A percentile compares a stretch with the other conserved stretches of the same genome.
phyloP scores from a whole-genome alignment of 371 early-diverging fungal species.

The Mucor saturninus region DNA sequence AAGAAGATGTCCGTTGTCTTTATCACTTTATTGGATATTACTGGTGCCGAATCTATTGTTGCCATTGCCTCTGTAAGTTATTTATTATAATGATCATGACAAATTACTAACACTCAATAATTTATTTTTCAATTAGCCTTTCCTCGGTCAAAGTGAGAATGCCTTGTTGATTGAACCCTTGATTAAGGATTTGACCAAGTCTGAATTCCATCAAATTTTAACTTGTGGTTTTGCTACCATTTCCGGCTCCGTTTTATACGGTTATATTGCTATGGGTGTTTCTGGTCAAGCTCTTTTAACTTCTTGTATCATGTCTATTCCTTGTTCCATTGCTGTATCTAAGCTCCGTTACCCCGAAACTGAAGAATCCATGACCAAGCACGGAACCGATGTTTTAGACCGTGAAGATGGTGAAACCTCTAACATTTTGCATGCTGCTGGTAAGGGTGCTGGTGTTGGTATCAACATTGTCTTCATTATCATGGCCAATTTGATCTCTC shows the following conservation, averaged over 20 bases:
- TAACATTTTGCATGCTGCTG: slow-evolving; percentile 85
- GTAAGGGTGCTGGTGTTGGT: slow-evolving; percentile 87
- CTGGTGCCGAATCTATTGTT: slow-evolving; percentile 85
- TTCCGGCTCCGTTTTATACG: slow-evolving; percentile 80
- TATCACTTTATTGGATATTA: slow-evolving; percentile 72
- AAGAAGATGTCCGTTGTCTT: slow-evolving; percentile 69
- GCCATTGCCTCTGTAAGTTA: slow-evolving; percentile 70
- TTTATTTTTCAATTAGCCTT: slow-evolving; percentile 44
- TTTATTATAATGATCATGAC: too few species aligned
- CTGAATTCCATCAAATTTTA: slow-evolving; percentile 85
- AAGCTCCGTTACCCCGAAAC: slow-evolving; percentile 87
- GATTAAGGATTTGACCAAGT: slow-evolving; percentile 76
- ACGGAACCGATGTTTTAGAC: slow-evolving; percentile 45
- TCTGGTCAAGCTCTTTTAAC: slow-evolving; percentile 70
- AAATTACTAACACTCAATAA: not conserved
- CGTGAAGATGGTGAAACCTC: slow-evolving; percentile 50
- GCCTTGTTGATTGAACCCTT: slow-evolving; percentile 82
- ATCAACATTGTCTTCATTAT: slow-evolving; percentile 79
- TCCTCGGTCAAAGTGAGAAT: slow-evolving; percentile 80
- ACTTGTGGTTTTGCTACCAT: slow-evolving; percentile 87
- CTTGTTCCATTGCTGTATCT: slow-evolving; percentile 84
- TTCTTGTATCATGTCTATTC: slow-evolving; percentile 89
- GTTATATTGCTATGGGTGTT: slow-evolving; percentile 66
- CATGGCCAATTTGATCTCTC: slow-evolving; percentile 72
- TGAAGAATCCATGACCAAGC: slow-evolving; percentile 77